Conservation (phyloP, 2,329 filamentous ascomycete genomes). For the Monilinia fructicola region DNA sequence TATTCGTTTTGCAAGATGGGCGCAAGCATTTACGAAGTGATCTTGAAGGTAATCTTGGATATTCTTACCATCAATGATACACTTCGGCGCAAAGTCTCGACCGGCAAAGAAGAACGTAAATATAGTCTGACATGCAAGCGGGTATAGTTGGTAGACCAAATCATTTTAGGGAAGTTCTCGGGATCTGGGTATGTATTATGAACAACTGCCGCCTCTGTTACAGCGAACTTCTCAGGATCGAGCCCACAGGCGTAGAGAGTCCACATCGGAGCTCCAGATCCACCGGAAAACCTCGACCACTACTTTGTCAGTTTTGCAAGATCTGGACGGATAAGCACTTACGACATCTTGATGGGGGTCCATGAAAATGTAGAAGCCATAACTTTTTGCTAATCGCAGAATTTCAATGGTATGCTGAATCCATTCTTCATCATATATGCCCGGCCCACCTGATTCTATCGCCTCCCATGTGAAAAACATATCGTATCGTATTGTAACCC, state of each 20-base stretch:
- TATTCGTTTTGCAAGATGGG: slow-evolving; percentile 79
- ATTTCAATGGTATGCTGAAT: slow-evolving; percentile 87
- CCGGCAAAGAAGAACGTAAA: slow-evolving; percentile 95
- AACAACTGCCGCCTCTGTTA: slow-evolving; percentile 87
- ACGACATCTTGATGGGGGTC: slow-evolving; percentile 98
- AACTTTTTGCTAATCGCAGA: slow-evolving; percentile 78
- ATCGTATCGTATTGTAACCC: slow-evolving; percentile 95
- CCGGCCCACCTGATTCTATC: slow-evolving; percentile 89
- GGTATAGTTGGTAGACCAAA: slow-evolving; percentile 97
- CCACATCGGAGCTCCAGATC: slow-evolving; percentile 96
- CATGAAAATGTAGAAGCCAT: slow-evolving; percentile 97
- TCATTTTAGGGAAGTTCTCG: slow-evolving; percentile 92
- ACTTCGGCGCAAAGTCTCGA: slow-evolving; percentile 89
- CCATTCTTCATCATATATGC: slow-evolving; percentile 90
- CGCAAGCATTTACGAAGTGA: slow-evolving; percentile 79
- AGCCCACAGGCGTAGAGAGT: slow-evolving; percentile 92
- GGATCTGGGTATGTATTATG: slow-evolving; percentile 91
- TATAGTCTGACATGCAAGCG: slow-evolving; percentile 84
- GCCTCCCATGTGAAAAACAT: slow-evolving; percentile 99
- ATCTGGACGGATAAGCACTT: slow-evolving; percentile 44
- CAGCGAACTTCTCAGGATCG: slow-evolving; percentile 79
- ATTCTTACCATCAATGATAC: slow-evolving; percentile 89
- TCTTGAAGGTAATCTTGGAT: slow-evolving; percentile 93
- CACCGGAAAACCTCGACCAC: slow-evolving; percentile 94
- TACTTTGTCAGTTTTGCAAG: slow-evolving; percentile 28